Conservation (phyloP, 169 alveolate genomes). For the Eimeria acervulina region DNA sequence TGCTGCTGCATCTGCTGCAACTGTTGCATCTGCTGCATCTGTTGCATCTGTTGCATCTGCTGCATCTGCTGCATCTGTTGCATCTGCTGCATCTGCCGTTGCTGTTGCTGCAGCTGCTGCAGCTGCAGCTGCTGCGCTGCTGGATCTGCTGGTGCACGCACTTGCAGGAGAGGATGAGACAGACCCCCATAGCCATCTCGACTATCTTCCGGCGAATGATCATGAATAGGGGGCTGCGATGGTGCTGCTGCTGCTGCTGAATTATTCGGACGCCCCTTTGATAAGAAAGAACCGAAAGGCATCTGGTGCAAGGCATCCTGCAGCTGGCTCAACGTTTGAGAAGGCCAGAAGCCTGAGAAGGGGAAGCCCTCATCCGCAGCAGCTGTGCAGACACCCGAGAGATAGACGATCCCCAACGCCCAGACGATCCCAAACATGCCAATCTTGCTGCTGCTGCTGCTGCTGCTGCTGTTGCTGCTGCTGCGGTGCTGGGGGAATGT, state of each 20-base stretch:
- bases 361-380: slow-evolving; percentile 36
- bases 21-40: not conserved
- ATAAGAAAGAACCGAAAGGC: not conserved
- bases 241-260: slow-evolving; percentile 37
- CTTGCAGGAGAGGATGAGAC: not conserved
- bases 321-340: slow-evolving; percentile 37
- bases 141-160: slow-evolving; percentile 1
- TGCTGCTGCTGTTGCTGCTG: slow-evolving; percentile 20
- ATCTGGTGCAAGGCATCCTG: slow-evolving; percentile 5
- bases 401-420: not conserved
- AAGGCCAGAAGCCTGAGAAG: not conserved
- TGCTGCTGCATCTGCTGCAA: not conserved
- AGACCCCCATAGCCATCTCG: not conserved
- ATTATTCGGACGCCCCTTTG: not conserved
- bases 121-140: slow-evolving; percentile 18
- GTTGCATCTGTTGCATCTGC: slow-evolving; percentile 11
- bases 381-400: not conserved
- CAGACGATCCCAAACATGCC: not conserved
- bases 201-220: not conserved
- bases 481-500: not conserved
- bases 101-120: slow-evolving; percentile 9
- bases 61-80: slow-evolving; percentile 30
- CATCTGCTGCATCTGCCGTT: not conserved
- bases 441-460: slow-evolving; percentile 11
- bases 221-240: not conserved